Base-by-base conservation (phyloP, 192 early-diverging fungal species). In the Backusella australiensis region DNA sequence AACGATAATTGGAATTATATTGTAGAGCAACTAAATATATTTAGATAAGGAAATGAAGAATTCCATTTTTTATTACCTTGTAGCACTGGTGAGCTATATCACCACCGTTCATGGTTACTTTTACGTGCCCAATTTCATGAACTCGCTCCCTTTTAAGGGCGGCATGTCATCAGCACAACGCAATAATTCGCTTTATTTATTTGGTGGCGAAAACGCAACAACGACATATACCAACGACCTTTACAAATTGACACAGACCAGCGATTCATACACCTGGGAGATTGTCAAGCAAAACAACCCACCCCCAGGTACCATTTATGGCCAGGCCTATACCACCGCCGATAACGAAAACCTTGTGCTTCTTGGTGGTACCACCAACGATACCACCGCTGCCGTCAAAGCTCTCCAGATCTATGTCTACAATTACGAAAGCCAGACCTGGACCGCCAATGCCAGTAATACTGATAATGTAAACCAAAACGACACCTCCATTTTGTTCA, bases 91-190 rank as follows among this genome's bases (percentile, higher is more conserved):
- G 23, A 63, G 23, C 56, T 63, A 63, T 23, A 63, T 63, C 56
- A 63, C 70, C 17, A 9, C 73, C 34, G 38, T 67, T 29, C 49
- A 74, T 49, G 73, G 73, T 19, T 78, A 78, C 65, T 73, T 78
- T 70, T 49, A 78, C 53, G 74, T 73, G 7, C 67, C 72, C 44
- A 69, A 66, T 32, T 46, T 74, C 21, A 70, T 69, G 44, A 67
- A 78, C 49, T 11, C 39, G 6, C 42, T 78, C 26, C 70, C 70
- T 14, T 72, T 72, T 72, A 72, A 46, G 70, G 70, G 70, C 29
- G 70, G 70, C 8, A 49, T 34, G 39, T 23, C 70, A 23, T 39
- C 44, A 17, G 42, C 70, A 17, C 44, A 52, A 34, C 21, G 26
- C 23, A 73, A 73, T 34, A 73, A 56, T 19, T 56, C 49, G 14